These are phyloP conservation scores for Aspergillus bertholletiae DNA, from an alignment of 495 filamentous ascomycete genomes.

Conservation along the genomic window DNA sequence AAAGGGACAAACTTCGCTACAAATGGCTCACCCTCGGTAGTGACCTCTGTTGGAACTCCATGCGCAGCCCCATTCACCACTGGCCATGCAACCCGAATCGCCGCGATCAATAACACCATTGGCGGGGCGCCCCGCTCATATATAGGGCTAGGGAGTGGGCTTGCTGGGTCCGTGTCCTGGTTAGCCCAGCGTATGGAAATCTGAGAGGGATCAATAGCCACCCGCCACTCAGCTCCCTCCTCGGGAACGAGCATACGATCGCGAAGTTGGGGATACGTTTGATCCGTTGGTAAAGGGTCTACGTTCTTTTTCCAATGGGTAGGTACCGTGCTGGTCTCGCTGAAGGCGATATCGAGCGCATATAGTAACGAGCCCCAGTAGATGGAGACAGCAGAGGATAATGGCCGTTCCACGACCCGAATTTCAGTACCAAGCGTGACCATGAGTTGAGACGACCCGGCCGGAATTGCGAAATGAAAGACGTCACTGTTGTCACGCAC, in stretches of 20 bases:
- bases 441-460: slow-evolving; percentile 2
- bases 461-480: neutral
- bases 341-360: slow-evolving; percentile 42
- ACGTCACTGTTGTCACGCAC: neutral
- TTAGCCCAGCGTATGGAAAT: neutral
- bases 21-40: slow-evolving; percentile 34
- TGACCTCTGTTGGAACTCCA: slow-evolving; percentile 35
- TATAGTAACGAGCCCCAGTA: slow-evolving; percentile 54
- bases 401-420: slow-evolving; percentile 41
- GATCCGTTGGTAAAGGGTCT: neutral
- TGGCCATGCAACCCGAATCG: slow-evolving; percentile 48
- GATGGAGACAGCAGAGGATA: slow-evolving; percentile 43
- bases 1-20: slow-evolving; percentile 49
- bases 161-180: neutral
- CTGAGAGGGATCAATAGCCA: neutral
- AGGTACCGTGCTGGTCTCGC: slow-evolving; percentile 9
- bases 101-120: slow-evolving; percentile 32
- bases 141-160: slow-evolving; percentile 37
- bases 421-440: slow-evolving; percentile 19
- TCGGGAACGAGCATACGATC: neutral
- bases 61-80: slow-evolving; percentile 44
- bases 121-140: slow-evolving; percentile 46
- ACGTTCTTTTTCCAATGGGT: neutral
- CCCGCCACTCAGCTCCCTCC: slow-evolving; percentile 5
- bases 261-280: neutral